Conservation (phyloP, 768 basidiomycete genomes). For the Suillus cothurnatus region DNA sequence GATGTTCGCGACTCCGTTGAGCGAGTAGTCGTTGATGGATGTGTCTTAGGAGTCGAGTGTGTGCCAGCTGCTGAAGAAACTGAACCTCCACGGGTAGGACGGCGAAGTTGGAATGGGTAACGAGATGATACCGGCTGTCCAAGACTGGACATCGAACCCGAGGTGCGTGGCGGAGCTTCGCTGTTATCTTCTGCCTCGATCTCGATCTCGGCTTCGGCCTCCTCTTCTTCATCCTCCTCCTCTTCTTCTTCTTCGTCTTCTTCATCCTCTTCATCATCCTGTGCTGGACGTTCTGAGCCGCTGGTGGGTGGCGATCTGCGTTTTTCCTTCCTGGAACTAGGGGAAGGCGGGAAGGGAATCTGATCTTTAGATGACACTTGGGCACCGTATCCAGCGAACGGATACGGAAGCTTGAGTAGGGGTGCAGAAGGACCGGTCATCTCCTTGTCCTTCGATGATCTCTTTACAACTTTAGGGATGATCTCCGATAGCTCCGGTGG, state of each 20-base stretch:
- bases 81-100: conserved; percentile 44
- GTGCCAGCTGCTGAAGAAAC: conserved; percentile 45
- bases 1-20: conserved; percentile 42
- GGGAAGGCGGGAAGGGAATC: conserved; percentile 78
- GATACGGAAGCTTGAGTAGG: conserved; percentile 63
- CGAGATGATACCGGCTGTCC: conserved; percentile 74
- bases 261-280: conserved; percentile 28
- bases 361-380: conserved; percentile 63
- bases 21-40: conserved; percentile 38
- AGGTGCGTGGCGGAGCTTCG: conserved; percentile 64
- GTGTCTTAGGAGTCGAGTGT: conserved; percentile 40
- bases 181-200: conserved; percentile 42
- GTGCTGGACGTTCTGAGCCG: conserved; percentile 30
- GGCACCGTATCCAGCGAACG: conserved; percentile 63
- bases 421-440: conserved; percentile 42
- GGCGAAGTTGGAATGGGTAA: conserved; percentile 70
- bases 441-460: conserved; percentile 49
- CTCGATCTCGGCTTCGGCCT: conserved; percentile 42
- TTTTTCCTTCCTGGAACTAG: conserved; percentile 44
- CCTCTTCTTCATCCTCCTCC: conserved; percentile 36
- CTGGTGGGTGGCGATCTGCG: conserved; percentile 30
- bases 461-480: conserved; percentile 49
- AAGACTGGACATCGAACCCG: conserved; percentile 84
- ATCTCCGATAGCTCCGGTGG: conserved; percentile 39
- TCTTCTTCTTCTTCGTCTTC: conserved; percentile 31